Base-by-base conservation (phyloP, 176 grass and related monocot genomes). In the Ampelocalamus luodianensis region DNA sequence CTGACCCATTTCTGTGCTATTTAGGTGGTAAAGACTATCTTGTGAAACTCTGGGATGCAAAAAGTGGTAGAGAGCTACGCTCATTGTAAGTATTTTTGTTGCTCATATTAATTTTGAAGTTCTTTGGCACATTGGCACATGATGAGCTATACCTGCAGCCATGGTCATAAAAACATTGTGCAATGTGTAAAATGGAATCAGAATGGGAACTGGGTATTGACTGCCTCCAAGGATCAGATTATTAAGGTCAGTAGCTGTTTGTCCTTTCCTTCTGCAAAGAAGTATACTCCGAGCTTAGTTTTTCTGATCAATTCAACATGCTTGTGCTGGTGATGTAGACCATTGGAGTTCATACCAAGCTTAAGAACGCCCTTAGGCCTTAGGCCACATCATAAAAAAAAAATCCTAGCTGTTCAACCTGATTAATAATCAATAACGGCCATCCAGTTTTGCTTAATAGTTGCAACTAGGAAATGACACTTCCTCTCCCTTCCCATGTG, bases 141-240 rank as follows among this genome's bases (percentile, higher is more conserved):
- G 62, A 79, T 42, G 45, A 86, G 37, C 55, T 86, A 59, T 82
- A 65, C 89, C 38, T 94, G 83, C 88, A 98, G 93, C 80, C 96
- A 98, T 86, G 96, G 93, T 84, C 96, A 98, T 74, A 98, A 98
- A 90, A 98, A 98, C 59, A 98, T 92, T 75, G 96, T 98, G 66
- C 91, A 95, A 59, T 94, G 93, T 89, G 96, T 99, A 43, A 99
- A 96, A 83, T 99, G 96, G 96, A 99, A 99, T 86, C 96, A 92
- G 78, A 99, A 99, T 86, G 96, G 96, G 68, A 99, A 99, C 82
- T 99, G 96, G 96, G 88, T 99, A 71, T 72, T 99, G 86, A 99
- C 93, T 89, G 80, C 96, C 68, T 99, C 96, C 45, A 99, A 99
- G 76, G 96, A 99, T 90, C 96, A 99, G 86, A 94, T 92, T 60